These are phyloP conservation scores for Daedaleopsis nitida DNA, from an alignment of 768 basidiomycete species.

Conservation along the genomic window DNA sequence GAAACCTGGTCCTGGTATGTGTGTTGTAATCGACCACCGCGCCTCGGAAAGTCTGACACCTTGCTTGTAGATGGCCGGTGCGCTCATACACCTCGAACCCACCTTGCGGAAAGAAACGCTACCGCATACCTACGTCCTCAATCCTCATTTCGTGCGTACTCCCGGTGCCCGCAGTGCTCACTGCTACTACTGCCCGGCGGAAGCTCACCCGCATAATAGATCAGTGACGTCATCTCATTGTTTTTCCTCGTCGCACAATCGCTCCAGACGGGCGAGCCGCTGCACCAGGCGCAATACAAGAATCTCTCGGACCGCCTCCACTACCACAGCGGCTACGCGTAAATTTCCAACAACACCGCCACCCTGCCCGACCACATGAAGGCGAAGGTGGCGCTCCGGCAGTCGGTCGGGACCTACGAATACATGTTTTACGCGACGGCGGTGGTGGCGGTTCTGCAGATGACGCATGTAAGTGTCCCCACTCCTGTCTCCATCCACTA, in stretches of 20 bases:
- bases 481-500: background rate
- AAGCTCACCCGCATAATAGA: slow-evolving; percentile 24
- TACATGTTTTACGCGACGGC: slow-evolving; percentile 44
- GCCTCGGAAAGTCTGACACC: background rate
- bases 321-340: slow-evolving; percentile 39
- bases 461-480: slow-evolving; percentile 30
- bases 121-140: slow-evolving; percentile 49
- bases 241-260: slow-evolving; percentile 47
- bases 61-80: slow-evolving; percentile 38
- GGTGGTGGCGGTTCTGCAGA: slow-evolving; percentile 41
- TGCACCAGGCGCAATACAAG: slow-evolving; percentile 44
- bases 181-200: background rate
- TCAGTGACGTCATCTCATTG: slow-evolving; percentile 45
- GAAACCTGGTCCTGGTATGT: slow-evolving; percentile 18
- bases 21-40: background rate
- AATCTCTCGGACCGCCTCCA: slow-evolving; percentile 47
- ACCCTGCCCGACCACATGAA: background rate
- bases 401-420: slow-evolving; percentile 28
- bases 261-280: slow-evolving; percentile 45
- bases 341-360: slow-evolving; percentile 17
- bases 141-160: slow-evolving; percentile 53
- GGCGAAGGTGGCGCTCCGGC: slow-evolving; percentile 7
- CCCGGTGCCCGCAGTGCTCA: background rate
- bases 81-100: slow-evolving; percentile 45
- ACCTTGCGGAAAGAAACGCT: slow-evolving; percentile 43